Conservation (phyloP, 495 filamentous ascomycete genomes). For the Aspergillus wentii region DNA sequence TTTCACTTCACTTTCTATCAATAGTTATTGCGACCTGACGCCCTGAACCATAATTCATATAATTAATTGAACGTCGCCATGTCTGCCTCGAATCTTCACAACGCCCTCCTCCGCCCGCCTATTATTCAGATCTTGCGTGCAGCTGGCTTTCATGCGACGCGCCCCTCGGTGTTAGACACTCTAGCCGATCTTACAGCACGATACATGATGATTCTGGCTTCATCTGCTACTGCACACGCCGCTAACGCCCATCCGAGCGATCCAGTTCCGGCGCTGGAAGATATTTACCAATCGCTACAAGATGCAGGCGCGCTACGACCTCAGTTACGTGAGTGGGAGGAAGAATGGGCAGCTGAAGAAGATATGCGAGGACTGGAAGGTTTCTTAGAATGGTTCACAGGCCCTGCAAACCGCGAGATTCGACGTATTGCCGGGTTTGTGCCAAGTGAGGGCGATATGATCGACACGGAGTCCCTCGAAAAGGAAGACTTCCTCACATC, state of each 20-base stretch:
- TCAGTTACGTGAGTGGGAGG: slow-evolving; percentile 52
- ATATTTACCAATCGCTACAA: slow-evolving; percentile 78
- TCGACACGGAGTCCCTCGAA: slow-evolving; percentile 41
- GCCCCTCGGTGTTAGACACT: slow-evolving; percentile 71
- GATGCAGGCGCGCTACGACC: slow-evolving; percentile 67
- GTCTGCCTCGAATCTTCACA: slow-evolving; percentile 53
- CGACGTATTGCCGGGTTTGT: slow-evolving; percentile 57
- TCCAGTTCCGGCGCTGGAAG: slow-evolving; percentile 55
- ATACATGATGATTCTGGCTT: slow-evolving; percentile 66
- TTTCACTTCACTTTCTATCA: background rate
- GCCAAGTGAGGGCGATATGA: slow-evolving; percentile 39
- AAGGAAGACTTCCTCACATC: slow-evolving; percentile 72
- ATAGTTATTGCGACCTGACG: background rate
- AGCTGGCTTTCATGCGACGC: slow-evolving; percentile 73
- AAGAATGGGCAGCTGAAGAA: slow-evolving; percentile 55
- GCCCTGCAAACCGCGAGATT: slow-evolving; percentile 67
- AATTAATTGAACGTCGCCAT: too few species aligned
- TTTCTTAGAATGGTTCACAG: slow-evolving; percentile 70
- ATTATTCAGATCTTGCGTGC: slow-evolving; percentile 85
- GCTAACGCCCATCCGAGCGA: slow-evolving; percentile 46
- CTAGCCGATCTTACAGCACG: slow-evolving; percentile 69
- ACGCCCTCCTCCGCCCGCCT: slow-evolving; percentile 72
- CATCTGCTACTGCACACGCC: slow-evolving; percentile 57
- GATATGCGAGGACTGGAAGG: slow-evolving; percentile 69
- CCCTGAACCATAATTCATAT: too few species aligned